Evolutionary conservation across 2,329 filamentous ascomycete species (phyloP).

Genomic region (Xylariaceae sp.): DNA sequence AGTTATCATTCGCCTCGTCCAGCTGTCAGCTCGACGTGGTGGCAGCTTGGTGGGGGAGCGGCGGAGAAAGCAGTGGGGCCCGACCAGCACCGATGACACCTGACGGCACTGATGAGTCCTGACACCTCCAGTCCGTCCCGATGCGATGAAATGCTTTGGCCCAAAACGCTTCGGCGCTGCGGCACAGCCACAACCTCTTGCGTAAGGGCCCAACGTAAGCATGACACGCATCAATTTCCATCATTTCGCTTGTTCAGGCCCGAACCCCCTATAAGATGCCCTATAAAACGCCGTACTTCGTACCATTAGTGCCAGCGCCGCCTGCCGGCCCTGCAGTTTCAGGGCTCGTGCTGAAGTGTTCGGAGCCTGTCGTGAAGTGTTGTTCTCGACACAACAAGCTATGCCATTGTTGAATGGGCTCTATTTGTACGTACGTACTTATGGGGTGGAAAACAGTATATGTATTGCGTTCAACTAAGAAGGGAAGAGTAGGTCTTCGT

Average conservation of each 20-base stretch:
- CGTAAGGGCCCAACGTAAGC: constrained; percentile 31
- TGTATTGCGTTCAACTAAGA: too few relatives aligned
- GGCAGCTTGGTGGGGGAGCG: constrained; percentile 27
- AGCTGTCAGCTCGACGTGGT: constrained; percentile 23
- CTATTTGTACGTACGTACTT: constrained; percentile 4
- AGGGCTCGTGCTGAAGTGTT: constrained; percentile 3
- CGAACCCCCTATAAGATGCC: background rate
- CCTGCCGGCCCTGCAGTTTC: background rate
- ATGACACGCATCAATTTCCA: constrained; percentile 21
- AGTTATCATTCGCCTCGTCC: constrained; percentile 2
- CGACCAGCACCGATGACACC: constrained; percentile 8
- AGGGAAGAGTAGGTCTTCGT: too few relatives aligned
- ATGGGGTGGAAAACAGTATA: too few relatives aligned
- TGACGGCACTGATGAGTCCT: too few relatives aligned
- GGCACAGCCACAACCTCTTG: constrained; percentile 36
- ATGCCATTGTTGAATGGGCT: background rate
- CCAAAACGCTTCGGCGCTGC: constrained; percentile 7
- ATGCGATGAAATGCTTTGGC: constrained; percentile 36
- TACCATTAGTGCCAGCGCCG: constrained; percentile 2
- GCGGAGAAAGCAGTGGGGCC: constrained; percentile 14
- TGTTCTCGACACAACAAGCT: background rate
- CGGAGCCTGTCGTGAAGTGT: background rate
- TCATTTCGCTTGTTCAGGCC: background rate
- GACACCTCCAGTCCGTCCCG: too few relatives aligned
- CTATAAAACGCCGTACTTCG: too few relatives aligned